Evolutionary conservation across 768 basidiomycete genomes (phyloP).

Genomic region (Rhodotorula kratochvilovae): DNA sequence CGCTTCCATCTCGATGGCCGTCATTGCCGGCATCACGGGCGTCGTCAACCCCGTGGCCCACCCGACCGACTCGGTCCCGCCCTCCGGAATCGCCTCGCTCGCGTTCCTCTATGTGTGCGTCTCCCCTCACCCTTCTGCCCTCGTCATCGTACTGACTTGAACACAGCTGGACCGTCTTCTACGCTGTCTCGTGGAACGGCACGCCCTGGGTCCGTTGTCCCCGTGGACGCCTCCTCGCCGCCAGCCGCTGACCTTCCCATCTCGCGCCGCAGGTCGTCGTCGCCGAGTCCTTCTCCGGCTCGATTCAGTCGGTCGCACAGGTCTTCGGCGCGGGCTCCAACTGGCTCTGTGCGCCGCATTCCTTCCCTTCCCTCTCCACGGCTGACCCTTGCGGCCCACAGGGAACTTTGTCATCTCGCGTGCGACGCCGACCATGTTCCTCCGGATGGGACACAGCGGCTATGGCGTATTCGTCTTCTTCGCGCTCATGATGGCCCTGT

Average conservation of each 20-base stretch:
- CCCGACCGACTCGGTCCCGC: conserved; percentile 9
- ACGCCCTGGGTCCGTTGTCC: conserved; percentile 47
- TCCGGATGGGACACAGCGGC: background rate
- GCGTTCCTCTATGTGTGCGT: conserved; percentile 41
- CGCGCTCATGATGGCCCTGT: conserved; percentile 40
- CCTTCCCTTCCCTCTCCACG: background rate
- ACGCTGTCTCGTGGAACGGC: conserved; percentile 43
- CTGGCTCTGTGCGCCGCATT: conserved; percentile 23
- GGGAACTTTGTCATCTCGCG: conserved; percentile 45
- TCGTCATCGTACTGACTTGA: no score
- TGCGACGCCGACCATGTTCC: conserved; percentile 46
- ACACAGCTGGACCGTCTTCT: conserved; percentile 39
- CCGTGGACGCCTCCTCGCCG: no score
- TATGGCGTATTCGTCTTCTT: conserved; percentile 47
- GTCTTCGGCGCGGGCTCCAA: conserved; percentile 37
- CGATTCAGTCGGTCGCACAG: conserved; percentile 43
- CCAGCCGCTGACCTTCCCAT: no score
- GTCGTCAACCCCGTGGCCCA: conserved; percentile 49
- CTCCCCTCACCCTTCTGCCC: no score
- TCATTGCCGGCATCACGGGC: conserved; percentile 52
- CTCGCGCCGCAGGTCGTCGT: conserved; percentile 47
- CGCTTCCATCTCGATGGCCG: conserved; percentile 48
- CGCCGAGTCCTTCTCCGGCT: conserved; percentile 52
- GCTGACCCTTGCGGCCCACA: background rate
- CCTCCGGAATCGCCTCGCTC: conserved; percentile 41